Conservation (phyloP, 257 asterid genomes). For the Oldenlandia corymbosa region DNA sequence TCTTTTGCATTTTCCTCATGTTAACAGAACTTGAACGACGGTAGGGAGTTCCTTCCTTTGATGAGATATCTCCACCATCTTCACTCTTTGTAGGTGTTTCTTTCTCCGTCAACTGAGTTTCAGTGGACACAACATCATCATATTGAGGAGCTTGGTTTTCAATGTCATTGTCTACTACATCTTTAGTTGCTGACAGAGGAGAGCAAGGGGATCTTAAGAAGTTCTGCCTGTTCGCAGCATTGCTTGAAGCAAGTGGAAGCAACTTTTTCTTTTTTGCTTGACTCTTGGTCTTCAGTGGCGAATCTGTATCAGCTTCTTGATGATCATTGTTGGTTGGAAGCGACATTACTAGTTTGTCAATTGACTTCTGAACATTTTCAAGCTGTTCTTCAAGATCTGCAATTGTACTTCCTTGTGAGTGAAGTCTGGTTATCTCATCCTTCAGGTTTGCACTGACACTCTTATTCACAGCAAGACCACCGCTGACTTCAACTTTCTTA, state of each 20-base stretch:
- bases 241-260: slow-evolving; percentile 72
- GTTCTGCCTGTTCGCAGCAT: slow-evolving; percentile 53
- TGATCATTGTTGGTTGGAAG: slow-evolving; percentile 65
- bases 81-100: slow-evolving; percentile 86
- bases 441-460: slow-evolving; percentile 89
- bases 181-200: slow-evolving; percentile 64
- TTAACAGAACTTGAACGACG: slow-evolving; percentile 91
- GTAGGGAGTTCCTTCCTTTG: slow-evolving; percentile 86
- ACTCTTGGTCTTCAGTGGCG: slow-evolving; percentile 47
- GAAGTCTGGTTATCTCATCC: slow-evolving; percentile 91
- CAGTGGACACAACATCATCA: slow-evolving; percentile 49
- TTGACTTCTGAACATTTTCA: slow-evolving; percentile 87
- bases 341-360: slow-evolving; percentile 79
- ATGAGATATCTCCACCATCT: slow-evolving; percentile 67
- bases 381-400: slow-evolving; percentile 91
- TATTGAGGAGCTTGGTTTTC: slow-evolving; percentile 72
- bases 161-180: slow-evolving; percentile 48
- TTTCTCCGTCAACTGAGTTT: slow-evolving; percentile 56
- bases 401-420: slow-evolving; percentile 87
- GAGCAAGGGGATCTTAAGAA: slow-evolving; percentile 86
- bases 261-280: slow-evolving; percentile 62
- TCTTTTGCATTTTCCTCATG: slow-evolving; percentile 92
- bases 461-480: slow-evolving; percentile 55
- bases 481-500: slow-evolving; percentile 54
- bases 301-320: slow-evolving; percentile 38